Conservation (phyloP, 2,329 filamentous ascomycete species). For the Fusarium paranaense region DNA sequence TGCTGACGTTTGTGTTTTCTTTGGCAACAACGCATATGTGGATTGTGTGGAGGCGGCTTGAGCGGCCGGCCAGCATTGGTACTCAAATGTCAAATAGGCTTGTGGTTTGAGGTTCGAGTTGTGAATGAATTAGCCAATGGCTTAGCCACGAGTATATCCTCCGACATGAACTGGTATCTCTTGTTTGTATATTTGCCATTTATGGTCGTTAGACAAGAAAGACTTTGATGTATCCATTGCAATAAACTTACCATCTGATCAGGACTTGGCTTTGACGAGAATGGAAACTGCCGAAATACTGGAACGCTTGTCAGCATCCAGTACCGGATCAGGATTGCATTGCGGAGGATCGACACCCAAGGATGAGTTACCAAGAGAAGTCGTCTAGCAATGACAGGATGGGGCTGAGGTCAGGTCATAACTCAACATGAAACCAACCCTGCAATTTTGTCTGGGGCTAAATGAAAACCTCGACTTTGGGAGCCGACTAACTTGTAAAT, state of each 20-base stretch:
- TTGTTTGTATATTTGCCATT: neutral
- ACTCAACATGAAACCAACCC: neutral
- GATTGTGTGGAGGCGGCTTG: neutral
- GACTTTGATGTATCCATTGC: neutral
- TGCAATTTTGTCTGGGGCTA: neutral
- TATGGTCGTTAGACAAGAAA: neutral
- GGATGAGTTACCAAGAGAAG: neutral
- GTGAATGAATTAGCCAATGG: too few relatives aligned
- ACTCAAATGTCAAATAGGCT: neutral
- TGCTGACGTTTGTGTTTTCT: neutral
- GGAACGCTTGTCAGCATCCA: neutral
- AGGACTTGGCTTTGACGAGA: neutral
- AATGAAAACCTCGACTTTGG: neutral
- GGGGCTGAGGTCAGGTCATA: neutral
- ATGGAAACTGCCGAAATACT: neutral
- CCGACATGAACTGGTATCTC: neutral
- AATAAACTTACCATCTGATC: neutral
- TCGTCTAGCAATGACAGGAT: neutral
- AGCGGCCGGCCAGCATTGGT: neutral
- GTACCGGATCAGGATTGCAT: neutral
- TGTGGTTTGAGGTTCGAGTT: neutral
- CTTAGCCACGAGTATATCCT: neutral
- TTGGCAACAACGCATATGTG: neutral
- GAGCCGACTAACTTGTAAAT: neutral
- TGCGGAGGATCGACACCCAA: neutral